phyloP scores from a whole-genome alignment of 345 rosid species.

The Passiflora organensis region DNA sequence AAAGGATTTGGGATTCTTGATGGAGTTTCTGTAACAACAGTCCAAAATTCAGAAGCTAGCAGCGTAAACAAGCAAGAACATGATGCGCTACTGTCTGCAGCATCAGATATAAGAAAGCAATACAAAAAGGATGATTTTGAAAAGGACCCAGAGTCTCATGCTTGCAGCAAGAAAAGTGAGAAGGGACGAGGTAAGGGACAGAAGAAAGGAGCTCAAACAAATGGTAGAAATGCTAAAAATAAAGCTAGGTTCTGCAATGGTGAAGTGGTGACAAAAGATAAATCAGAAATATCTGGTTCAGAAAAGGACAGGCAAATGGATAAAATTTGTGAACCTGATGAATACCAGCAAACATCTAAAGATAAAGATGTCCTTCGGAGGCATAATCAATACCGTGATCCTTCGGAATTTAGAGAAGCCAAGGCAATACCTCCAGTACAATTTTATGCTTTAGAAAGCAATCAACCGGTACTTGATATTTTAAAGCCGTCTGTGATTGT shows the following conservation, averaged over 20 bases:
- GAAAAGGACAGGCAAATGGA: conserved; percentile 32
- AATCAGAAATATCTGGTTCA: conserved; percentile 31
- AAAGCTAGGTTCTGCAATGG: conserved; percentile 25
- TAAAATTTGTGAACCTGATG: conserved; percentile 26
- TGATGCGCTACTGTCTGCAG: conserved; percentile 72
- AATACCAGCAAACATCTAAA: conserved; percentile 7
- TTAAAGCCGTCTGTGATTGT: conserved; percentile 73
- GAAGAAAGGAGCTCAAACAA: conserved; percentile 34
- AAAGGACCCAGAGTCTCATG: conserved; percentile 37
- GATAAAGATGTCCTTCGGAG: conserved; percentile 20
- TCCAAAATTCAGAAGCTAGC: conserved; percentile 60
- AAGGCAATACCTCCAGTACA: conserved; percentile 65
- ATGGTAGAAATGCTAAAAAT: conserved; percentile 16
- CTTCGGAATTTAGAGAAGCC: conserved; percentile 5
- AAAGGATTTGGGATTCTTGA: conserved; percentile 96
- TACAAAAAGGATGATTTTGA: conserved; percentile 32
- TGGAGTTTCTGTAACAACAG: conserved; percentile 65
- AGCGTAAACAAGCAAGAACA: conserved; percentile 70
- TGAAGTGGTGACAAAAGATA: conserved; percentile 20
- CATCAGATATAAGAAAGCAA: conserved; percentile 53
- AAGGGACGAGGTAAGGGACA: conserved; percentile 41
- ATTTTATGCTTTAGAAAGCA: conserved; percentile 78
- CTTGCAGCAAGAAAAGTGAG: conserved; percentile 21
- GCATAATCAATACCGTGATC: conserved; percentile 20
- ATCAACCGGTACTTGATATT: conserved; percentile 70